Base-by-base conservation (phyloP, 208 protist genomes). In the Novymonas esmeraldas region DNA sequence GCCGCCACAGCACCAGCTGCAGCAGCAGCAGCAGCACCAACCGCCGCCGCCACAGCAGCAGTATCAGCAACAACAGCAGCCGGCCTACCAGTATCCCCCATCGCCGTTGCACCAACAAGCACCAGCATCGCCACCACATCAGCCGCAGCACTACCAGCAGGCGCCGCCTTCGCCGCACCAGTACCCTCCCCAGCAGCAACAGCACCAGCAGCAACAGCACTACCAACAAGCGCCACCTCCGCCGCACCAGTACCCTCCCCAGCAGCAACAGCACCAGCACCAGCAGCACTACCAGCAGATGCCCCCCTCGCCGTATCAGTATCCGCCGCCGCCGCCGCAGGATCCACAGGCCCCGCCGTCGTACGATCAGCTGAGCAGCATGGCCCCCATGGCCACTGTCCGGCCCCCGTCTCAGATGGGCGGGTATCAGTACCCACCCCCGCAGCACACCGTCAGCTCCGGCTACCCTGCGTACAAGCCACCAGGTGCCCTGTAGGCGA, bases 391-490 rank as follows among this genome's bases (percentile, higher is more conserved):
- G 1, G 1, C 54, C 22, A 6, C 34, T 0, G 45, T 9, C 44
- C 69, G 63, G 60, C 60, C 42, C 11, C 39, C 46, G 28, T 48
- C 38, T 14, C 55, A 65, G 28, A 29, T 16, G 55, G 36, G 45
- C 26, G 44, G 54, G 42, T 75, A 69, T 24, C 70, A 62, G 61
- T 75, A 68, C 36, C 70, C 70, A 20, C 60, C 60, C 11, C 61
- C 70, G 31, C 54, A 62, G 69, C 44, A 31, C 2, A 1, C 16
- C 28, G 9, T 16, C 0, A 46, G 7, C 11, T 58, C 42, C 5
- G 54, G 11, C 39, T 69, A 68, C 38, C 70, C 70, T 1, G 56
- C 61, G 9, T 75, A 75, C 70, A 68, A 75, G 44, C 70, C 70
- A 9, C 70, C 70, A 26, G 56, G 41, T 42, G 18, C 61, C n/a